Conservation (phyloP, 176 grass and related monocot genomes). For the Musa schizocarpa region DNA sequence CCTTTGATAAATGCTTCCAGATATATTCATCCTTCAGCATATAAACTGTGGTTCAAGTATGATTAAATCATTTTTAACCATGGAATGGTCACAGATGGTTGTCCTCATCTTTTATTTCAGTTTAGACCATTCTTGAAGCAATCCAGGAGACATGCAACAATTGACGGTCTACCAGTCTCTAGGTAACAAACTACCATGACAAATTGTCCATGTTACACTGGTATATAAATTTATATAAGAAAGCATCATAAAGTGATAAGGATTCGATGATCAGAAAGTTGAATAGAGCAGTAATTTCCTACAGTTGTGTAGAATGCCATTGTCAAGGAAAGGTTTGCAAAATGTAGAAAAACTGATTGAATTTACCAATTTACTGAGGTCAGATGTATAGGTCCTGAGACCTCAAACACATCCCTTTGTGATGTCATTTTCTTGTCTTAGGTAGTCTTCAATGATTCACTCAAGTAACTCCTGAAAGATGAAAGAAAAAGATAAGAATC, state of each 20-base stretch:
- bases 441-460: background rate
- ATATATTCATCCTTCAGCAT: too few relatives aligned
- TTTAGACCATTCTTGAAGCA: background rate
- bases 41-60: too few relatives aligned
- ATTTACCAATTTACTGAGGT: slow-evolving; percentile 10
- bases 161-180: background rate
- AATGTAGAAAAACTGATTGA: background rate
- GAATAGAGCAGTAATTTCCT: too few relatives aligned
- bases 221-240: background rate
- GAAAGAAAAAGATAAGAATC: background rate
- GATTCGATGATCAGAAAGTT: background rate
- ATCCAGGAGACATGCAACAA: background rate
- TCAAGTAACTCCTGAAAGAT: background rate
- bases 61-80: too few relatives aligned
- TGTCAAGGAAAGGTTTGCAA: background rate
- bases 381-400: slow-evolving; percentile 6
- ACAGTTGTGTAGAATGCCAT: background rate
- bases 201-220: background rate
- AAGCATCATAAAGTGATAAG: background rate
- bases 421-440: background rate
- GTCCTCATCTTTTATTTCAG: background rate
- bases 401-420: slow-evolving; percentile 8
- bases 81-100: too few relatives aligned
- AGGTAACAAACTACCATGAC: background rate
- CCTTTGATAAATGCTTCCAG: too few relatives aligned